Percentiles rank a stretch among this genome's conserved stretches.
These are phyloP conservation scores for Sisymbrium irio DNA, from an alignment of 345 rosid species.

Conservation along the genomic window DNA sequence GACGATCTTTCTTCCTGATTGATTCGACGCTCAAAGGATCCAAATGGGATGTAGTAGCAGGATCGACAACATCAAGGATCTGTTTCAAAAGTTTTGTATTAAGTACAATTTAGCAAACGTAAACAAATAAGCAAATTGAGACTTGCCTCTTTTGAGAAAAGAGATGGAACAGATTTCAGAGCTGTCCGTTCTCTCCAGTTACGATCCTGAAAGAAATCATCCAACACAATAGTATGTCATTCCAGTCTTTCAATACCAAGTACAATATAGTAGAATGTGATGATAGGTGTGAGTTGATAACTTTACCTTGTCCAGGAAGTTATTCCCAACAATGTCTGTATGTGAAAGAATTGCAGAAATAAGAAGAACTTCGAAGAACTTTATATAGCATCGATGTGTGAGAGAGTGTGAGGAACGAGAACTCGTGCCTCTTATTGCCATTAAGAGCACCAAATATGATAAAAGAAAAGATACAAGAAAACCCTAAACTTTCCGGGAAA, in stretches of 20 bases:
- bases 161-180: conserved; percentile 46
- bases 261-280: not conserved
- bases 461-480: not conserved
- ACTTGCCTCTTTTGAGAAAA: conserved; percentile 77
- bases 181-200: conserved; percentile 77
- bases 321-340: conserved; percentile 37
- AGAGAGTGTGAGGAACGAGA: too few species aligned
- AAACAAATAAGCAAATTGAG: not conserved
- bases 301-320: conserved; percentile 47
- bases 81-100: conserved; percentile 14
- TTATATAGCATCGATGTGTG: too few species aligned
- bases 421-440: not conserved
- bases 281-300: not conserved
- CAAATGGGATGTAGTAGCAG: conserved; percentile 47
- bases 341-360: conserved; percentile 13
- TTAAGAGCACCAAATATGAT: not conserved
- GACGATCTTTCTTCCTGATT: conserved; percentile 53
- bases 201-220: conserved; percentile 46
- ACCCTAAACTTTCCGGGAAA: not conserved
- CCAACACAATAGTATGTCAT: too few species aligned
- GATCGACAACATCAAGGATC: conserved; percentile 63
- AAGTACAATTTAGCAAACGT: not conserved
- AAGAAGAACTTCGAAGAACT: not conserved
- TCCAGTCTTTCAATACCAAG: not conserved
- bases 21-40: conserved; percentile 66